phyloP scores from a whole-genome alignment of 345 rosid species.

The Microcos paniculata region DNA sequence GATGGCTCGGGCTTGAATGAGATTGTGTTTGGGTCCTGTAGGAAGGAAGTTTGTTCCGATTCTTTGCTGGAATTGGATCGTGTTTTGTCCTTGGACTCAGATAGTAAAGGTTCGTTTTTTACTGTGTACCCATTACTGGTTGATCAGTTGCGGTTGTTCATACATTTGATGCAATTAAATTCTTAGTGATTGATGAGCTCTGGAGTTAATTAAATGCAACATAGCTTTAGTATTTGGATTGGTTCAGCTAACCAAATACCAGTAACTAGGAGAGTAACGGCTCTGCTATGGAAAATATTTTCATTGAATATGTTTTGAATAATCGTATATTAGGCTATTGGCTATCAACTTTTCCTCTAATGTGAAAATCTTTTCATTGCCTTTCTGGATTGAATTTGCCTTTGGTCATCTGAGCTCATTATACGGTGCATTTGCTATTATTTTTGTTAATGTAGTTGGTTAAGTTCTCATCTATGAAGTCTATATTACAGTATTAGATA shows the following conservation, averaged over 20 bases:
- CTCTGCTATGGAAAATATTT: not conserved
- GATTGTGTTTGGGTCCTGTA: constrained; percentile 67
- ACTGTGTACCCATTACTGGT: not conserved
- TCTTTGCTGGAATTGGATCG: constrained; percentile 39
- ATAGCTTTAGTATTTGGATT: not conserved
- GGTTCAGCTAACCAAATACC: not conserved
- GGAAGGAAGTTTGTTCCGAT: constrained; percentile 73
- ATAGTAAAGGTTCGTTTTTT: constrained; percentile 42
- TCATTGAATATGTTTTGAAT: not conserved
- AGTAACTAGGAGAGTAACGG: not conserved
- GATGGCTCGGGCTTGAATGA: constrained; percentile 37
- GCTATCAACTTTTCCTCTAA: not conserved
- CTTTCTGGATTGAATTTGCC: not conserved
- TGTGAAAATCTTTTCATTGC: not conserved
- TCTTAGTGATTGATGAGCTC: not conserved
- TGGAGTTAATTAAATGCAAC: not conserved
- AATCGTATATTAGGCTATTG: not conserved
- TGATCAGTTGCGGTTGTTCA: not conserved
- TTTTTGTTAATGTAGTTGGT: no score
- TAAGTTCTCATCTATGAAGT: constrained; percentile 5
- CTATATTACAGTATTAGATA: constrained; percentile 42
- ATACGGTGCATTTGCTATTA: no score
- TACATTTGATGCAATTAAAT: not conserved
- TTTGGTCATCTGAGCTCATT: not conserved
- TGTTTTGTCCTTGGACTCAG: constrained; percentile 42